These are phyloP conservation scores for Metarhizium anisopliae DNA, from an alignment of 2,329 filamentous ascomycete species.

Conservation along the genomic window DNA sequence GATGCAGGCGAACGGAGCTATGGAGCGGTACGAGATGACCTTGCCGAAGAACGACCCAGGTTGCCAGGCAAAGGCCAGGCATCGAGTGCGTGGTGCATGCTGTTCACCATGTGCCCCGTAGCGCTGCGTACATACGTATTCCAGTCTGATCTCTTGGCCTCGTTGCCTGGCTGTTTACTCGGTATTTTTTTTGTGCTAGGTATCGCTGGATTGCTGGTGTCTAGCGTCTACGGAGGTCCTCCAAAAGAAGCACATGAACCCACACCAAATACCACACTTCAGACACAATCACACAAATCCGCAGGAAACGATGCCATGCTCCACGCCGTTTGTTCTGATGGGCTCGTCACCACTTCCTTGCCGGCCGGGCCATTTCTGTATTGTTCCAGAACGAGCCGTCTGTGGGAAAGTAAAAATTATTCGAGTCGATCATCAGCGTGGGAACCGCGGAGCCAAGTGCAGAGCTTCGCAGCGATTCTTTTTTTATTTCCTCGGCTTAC, in stretches of 20 bases:
- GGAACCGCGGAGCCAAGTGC: background rate
- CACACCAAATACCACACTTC: background rate
- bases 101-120: too few relatives aligned
- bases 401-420: background rate
- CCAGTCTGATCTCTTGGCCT: too few relatives aligned
- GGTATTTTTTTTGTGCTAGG: background rate
- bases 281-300: background rate
- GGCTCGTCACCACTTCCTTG: background rate
- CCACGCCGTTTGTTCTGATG: background rate
- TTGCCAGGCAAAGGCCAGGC: background rate
- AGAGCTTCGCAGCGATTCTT: background rate
- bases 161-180: too few relatives aligned
- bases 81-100: too few relatives aligned
- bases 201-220: background rate
- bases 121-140: too few relatives aligned
- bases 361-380: background rate
- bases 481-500: background rate
- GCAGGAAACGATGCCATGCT: background rate
- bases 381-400: conserved; percentile 2
- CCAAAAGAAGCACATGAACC: background rate
- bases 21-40: too few relatives aligned
- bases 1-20: background rate
- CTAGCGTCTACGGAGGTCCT: background rate
- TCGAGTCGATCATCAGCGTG: background rate
- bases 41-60: too few relatives aligned